A percentile compares a stretch with the other conserved stretches of the same genome.
These are phyloP conservation scores for Zygoascus ofunaensis DNA, from an alignment of 805 yeast genomes.

Conservation along the genomic window DNA sequence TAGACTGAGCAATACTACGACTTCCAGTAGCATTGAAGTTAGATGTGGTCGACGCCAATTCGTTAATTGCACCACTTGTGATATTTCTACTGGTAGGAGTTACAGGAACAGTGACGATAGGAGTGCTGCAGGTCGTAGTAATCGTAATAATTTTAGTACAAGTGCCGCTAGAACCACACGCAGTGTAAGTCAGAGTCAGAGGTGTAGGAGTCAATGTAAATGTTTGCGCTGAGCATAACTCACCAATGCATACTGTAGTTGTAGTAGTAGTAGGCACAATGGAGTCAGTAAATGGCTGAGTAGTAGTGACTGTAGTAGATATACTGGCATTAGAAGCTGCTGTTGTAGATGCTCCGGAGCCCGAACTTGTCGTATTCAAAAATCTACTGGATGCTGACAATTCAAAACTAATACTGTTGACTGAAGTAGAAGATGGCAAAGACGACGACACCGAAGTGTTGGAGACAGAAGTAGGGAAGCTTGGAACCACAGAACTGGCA, in stretches of 20 bases:
- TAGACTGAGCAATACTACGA: no score
- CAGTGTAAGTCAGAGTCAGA: not conserved
- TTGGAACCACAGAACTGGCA: no score
- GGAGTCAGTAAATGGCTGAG: not conserved
- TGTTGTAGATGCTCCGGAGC: no score
- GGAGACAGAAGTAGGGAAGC: not conserved
- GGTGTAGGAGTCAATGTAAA: slow-evolving; percentile 2
- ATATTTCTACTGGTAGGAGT: no score
- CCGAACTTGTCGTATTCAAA: no score
- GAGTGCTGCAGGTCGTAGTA: not conserved
- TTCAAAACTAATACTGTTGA: no score
- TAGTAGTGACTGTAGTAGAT: not conserved
- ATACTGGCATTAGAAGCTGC: not conserved
- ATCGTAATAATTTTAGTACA: slow-evolving; percentile 1
- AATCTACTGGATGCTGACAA: no score
- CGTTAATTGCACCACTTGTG: no score
- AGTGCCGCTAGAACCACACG: not conserved
- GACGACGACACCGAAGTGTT: not conserved
- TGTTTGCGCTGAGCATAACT: not conserved
- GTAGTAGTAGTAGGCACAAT: slow-evolving; percentile 1
- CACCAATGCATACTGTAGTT: slow-evolving; percentile 1
- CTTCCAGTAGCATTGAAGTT: no score
- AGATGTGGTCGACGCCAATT: no score
- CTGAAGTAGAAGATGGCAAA: no score
- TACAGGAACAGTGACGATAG: not conserved